Evolutionary conservation across 352 stramenopile genomes (phyloP).

Genomic region (Thalassiosira exigua): DNA sequence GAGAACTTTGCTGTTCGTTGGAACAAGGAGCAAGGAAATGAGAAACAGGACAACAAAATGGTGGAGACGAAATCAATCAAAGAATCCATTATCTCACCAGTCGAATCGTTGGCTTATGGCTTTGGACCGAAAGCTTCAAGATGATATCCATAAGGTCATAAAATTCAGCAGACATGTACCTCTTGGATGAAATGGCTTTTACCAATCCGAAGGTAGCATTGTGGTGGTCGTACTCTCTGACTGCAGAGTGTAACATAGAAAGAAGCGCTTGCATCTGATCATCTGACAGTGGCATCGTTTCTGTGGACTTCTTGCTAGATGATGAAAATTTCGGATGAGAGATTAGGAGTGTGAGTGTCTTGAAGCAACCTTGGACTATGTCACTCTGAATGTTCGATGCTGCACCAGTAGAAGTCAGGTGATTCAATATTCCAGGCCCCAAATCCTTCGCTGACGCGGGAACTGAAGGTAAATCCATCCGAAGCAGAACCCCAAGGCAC

Average conservation of each 20-base stretch:
- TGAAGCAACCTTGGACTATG: conserved; percentile 95
- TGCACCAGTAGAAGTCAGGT: conserved; percentile 88
- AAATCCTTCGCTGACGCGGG: conserved; percentile 86
- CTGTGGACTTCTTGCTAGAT: conserved; percentile 78
- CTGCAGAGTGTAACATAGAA: conserved; percentile 90
- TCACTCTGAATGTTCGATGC: conserved; percentile 92
- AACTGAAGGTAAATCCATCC: conserved; percentile 90
- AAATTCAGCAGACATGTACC: conserved; percentile 92
- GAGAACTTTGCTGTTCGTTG: conserved; percentile 69
- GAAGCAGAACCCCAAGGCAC: conserved; percentile 90
- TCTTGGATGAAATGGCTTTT: conserved; percentile 89
- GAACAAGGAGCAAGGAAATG: conserved; percentile 14
- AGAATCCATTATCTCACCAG: conserved; percentile 58
- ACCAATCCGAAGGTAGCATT: conserved; percentile 94
- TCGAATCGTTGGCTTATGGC: conserved; percentile 89
- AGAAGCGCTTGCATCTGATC: conserved; percentile 89
- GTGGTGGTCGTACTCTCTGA: conserved; percentile 93
- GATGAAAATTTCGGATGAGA: conserved; percentile 78
- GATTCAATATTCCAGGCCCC: conserved; percentile 91
- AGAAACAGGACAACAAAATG: conserved; percentile 4
- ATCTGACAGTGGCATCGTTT: conserved; percentile 61
- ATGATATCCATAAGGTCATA: conserved; percentile 96
- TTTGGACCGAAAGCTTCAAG: conserved; percentile 93
- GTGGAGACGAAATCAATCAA: conserved; percentile 1
- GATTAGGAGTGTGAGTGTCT: conserved; percentile 90